Conservation (phyloP, 2,329 filamentous ascomycete species). For the Fusarium sp. region DNA sequence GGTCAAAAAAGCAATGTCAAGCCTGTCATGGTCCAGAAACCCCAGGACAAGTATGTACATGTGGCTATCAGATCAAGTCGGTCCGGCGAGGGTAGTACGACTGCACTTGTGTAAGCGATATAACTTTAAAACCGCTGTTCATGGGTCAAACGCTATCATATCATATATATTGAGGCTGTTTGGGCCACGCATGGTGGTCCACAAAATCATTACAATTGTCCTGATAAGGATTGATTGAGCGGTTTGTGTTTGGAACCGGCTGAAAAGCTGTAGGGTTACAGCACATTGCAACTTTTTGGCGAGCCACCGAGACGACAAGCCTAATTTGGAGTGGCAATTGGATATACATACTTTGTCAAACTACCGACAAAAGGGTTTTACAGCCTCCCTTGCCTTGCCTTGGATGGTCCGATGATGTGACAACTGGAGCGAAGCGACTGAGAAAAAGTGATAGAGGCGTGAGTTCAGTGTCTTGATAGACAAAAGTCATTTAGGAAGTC, state of each 20-base stretch:
- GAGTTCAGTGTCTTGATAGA: neutral
- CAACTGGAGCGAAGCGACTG: neutral
- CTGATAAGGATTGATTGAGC: neutral
- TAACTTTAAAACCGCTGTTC: neutral
- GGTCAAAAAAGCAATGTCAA: constrained; percentile 22
- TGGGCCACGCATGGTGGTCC: neutral
- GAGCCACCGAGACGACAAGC: constrained; percentile 5
- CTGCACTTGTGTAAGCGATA: neutral
- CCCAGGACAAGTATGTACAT: neutral
- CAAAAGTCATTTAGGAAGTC: neutral
- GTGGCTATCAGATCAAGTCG: neutral
- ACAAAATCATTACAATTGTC: constrained; percentile 1
- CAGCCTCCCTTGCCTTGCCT: constrained; percentile 27
- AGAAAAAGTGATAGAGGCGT: neutral
- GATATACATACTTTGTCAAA: constrained; percentile 21
- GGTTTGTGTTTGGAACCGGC: constrained; percentile 1
- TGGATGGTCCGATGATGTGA: constrained; percentile 3
- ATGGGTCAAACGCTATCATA: neutral
- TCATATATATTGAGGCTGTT: neutral
- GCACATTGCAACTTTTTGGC: neutral
- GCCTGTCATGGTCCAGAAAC: constrained; percentile 12
- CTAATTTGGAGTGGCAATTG: constrained; percentile 11
- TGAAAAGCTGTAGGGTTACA: constrained; percentile 12
- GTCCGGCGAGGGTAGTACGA: neutral
- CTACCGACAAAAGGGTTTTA: constrained; percentile 17